These are phyloP conservation scores for Colletotrichum chlorophyti DNA, from an alignment of 2,329 filamentous ascomycete species.

Conservation along the genomic window DNA sequence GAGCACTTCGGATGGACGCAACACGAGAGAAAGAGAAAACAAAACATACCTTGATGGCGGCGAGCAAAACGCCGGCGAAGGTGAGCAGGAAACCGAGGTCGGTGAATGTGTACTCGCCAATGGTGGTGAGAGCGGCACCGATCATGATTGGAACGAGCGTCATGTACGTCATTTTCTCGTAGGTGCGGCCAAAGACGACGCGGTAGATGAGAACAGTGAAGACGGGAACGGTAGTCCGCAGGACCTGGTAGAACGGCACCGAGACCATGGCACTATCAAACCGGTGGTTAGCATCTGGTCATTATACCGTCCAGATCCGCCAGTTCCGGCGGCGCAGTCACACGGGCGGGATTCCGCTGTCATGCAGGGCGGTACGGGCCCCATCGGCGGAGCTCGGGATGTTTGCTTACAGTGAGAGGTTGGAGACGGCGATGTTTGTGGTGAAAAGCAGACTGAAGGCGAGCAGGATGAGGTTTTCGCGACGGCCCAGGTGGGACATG, in stretches of 20 bases:
- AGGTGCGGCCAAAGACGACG: constrained; percentile 60
- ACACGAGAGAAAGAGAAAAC: neutral
- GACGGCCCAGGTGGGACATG: constrained; percentile 56
- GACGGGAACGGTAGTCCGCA: constrained; percentile 66
- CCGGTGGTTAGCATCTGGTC: constrained; percentile 9
- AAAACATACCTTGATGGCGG: constrained; percentile 56
- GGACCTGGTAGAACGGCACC: constrained; percentile 71
- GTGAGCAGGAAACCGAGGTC: constrained; percentile 62
- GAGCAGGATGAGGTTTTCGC: constrained; percentile 61
- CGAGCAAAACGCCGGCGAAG: constrained; percentile 59
- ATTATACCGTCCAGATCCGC: neutral
- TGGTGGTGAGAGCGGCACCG: constrained; percentile 65
- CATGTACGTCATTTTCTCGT: constrained; percentile 62
- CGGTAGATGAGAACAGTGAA: constrained; percentile 69
- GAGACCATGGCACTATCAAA: constrained; percentile 58
- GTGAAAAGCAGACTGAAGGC: constrained; percentile 68
- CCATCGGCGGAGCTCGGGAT: neutral
- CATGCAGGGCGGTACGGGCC: neutral
- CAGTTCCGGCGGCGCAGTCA: constrained; percentile 1
- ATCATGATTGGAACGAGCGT: constrained; percentile 66
- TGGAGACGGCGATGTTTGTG: constrained; percentile 69
- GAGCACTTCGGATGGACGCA: constrained; percentile 13
- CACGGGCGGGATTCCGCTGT: neutral
- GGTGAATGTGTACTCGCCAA: constrained; percentile 70
- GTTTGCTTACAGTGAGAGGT: constrained; percentile 60